These are phyloP conservation scores for Hypoxylon intermedium DNA, from an alignment of 495 filamentous ascomycete species.

Conservation along the genomic window DNA sequence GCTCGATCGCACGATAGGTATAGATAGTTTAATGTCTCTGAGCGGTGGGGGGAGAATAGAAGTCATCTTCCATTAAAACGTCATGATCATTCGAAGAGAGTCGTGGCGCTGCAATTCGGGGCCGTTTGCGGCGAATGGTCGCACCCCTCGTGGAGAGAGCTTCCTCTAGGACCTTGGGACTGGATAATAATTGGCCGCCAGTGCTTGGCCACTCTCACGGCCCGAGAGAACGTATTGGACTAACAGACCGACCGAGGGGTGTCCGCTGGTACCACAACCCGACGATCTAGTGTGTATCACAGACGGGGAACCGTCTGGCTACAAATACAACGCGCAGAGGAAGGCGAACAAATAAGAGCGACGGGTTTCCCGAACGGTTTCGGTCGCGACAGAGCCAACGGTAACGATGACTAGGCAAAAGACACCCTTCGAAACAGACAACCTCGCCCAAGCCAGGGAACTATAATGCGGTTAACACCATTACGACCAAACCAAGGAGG, in stretches of 20 bases:
- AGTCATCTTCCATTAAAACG: conserved; percentile 51
- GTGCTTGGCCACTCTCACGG: conserved; percentile 26
- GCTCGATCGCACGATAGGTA: conserved; percentile 45
- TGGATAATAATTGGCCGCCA: conserved; percentile 28
- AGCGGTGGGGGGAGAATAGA: conserved; percentile 54
- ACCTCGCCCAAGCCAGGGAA: conserved; percentile 25
- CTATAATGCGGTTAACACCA: conserved; percentile 26
- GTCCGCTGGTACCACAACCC: conserved; percentile 31
- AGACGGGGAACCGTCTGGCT: conserved; percentile 26
- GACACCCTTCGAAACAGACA: conserved; percentile 29
- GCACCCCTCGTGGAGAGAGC: conserved; percentile 26
- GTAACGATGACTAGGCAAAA: conserved; percentile 2
- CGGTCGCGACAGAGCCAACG: conserved; percentile 14
- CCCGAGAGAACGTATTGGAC: conserved; percentile 28
- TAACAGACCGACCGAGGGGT: conserved; percentile 25
- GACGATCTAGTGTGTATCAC: conserved; percentile 31
- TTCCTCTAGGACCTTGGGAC: conserved; percentile 16
- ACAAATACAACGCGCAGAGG: conserved; percentile 14
- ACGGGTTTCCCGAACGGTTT: conserved; percentile 15
- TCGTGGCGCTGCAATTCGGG: conserved; percentile 29
- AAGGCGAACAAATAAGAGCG: conserved; percentile 8
- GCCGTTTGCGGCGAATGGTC: conserved; percentile 23
- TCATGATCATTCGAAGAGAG: conserved; percentile 32
- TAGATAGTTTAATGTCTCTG: conserved; percentile 48
- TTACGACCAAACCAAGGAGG: conserved; percentile 33